Evolutionary conservation across 2,329 filamentous ascomycete species (phyloP), one percentile per base, ranked within the genome.

Genomic region (Penicillium sp.): DNA sequence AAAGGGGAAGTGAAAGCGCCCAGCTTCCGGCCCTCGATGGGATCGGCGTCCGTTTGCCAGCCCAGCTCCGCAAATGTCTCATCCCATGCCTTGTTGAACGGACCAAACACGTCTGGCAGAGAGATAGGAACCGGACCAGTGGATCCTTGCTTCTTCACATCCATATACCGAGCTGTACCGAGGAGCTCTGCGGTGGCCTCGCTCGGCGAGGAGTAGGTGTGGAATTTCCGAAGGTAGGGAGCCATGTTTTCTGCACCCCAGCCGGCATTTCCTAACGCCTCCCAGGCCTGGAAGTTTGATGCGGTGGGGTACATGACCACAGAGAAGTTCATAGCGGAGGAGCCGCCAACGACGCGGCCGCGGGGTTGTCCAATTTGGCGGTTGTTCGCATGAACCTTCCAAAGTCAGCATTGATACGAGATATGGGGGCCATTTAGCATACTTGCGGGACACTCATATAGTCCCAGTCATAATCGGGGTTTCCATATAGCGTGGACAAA

Each of bases 311-410:
- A 65, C 14, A 67, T 39, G 9, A 65, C 31, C 14, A 59, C 53
- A 16, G 68, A 69, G 33, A 80, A 76, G 59, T 82, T 82, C 29
- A 82, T 58, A 0, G 78, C 73, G 10, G 72, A 79, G 14, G 76
- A 78, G 10, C 81, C 82, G 5, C 81, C 81, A 0, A 84, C 71
- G 0, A 81, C 77, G 50, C 79, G 79, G 33, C 79, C 81, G 6
- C 80, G 74, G 25, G 77, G 77, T 45, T 81, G 77, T 3, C 67
- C 56, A 13, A 81, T 75, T 3, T 71, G 62, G 1, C 79, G 74
- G 14, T 72, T 71, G 16, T 75, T 73, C 4, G 80, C 19, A 33
- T 35, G 27, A 6, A 42, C 19, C 39, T 33, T 47, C 2, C n/a
- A 42, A 13, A 14, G 16, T 19, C 10, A 47, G 31, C 25, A 16